Conservation (phyloP, 345 rosid species). For the Eucalyptus guilfoylei region DNA sequence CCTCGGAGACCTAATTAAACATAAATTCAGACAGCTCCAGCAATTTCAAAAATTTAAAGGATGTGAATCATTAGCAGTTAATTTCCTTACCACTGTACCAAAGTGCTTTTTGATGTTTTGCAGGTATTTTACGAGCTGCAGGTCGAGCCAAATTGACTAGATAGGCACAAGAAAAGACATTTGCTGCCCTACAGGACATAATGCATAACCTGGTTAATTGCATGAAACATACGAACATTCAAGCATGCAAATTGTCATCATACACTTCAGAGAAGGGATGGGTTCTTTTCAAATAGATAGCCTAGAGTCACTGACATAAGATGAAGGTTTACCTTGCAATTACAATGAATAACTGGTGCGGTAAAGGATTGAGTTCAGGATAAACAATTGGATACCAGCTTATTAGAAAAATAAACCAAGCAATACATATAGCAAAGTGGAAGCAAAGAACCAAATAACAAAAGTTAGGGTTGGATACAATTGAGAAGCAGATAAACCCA, state of each 20-base stretch:
- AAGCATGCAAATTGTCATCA: not conserved
- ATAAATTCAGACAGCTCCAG: constrained; percentile 3
- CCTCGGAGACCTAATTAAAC: constrained; percentile 73
- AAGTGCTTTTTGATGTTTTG: constrained; percentile 93
- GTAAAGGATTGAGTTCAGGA: constrained; percentile 34
- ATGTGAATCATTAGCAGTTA: not conserved
- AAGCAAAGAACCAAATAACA: not conserved
- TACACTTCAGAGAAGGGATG: not conserved
- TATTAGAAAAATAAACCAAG: not conserved
- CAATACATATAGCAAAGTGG: not conserved
- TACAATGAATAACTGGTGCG: constrained; percentile 61
- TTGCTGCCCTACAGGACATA: constrained; percentile 58
- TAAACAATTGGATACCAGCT: constrained; percentile 5
- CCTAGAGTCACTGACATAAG: not conserved
- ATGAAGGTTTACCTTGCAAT: constrained; percentile 63
- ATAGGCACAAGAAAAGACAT: constrained; percentile 93
- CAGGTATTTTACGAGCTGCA: constrained; percentile 63
- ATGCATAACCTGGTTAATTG: constrained; percentile 7
- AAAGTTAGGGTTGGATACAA: constrained; percentile 70
- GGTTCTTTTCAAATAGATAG: not conserved
- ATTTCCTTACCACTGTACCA: constrained; percentile 89
- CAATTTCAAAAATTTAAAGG: not conserved
- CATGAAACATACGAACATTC: not conserved
- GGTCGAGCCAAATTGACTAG: constrained; percentile 87
- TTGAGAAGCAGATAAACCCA: constrained; percentile 91